These are phyloP conservation scores for Blakeslea trispora DNA, from an alignment of 371 early-diverging fungal genomes.

Conservation along the genomic window DNA sequence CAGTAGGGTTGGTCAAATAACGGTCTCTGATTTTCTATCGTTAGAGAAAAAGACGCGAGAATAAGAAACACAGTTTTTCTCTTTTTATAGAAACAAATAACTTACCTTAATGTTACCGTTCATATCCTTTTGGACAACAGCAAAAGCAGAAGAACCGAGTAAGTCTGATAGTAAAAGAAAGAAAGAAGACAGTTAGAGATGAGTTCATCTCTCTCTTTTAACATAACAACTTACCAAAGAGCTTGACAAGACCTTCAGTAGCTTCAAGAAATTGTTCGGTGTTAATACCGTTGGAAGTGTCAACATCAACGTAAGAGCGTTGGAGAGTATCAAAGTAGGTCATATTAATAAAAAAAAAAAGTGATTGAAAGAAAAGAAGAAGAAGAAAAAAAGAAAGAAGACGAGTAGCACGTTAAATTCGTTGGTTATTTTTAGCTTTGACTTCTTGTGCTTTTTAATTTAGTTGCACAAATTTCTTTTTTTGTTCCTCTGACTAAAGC, in stretches of 20 bases:
- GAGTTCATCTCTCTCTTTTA: neutral
- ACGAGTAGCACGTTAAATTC: neutral
- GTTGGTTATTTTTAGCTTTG: too few relatives aligned
- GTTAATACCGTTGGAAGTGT: conserved; percentile 73
- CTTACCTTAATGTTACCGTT: conserved; percentile 84
- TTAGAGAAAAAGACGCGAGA: neutral
- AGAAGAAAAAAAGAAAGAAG: neutral
- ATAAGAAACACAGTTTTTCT: too few relatives aligned
- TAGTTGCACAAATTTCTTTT: too few relatives aligned
- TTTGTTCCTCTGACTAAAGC: too few relatives aligned
- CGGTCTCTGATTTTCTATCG: conserved; percentile 84
- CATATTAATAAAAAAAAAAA: conserved; percentile 12
- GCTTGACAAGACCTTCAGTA: conserved; percentile 76
- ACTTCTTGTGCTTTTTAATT: too few relatives aligned
- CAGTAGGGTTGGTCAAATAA: conserved; percentile 65
- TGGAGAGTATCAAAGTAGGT: conserved; percentile 70
- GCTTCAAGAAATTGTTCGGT: conserved; percentile 85
- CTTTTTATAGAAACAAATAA: neutral
- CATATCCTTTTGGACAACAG: conserved; percentile 87
- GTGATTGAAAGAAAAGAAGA: conserved; percentile 3
- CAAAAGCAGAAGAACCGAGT: conserved; percentile 78
- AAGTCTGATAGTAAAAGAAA: too few relatives aligned
- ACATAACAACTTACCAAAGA: conserved; percentile 73
- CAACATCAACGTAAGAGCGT: conserved; percentile 73
- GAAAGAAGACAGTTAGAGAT: too few relatives aligned